These are phyloP conservation scores for Penicillium longicatenatum DNA, from an alignment of 495 filamentous ascomycete genomes.

Conservation along the genomic window DNA sequence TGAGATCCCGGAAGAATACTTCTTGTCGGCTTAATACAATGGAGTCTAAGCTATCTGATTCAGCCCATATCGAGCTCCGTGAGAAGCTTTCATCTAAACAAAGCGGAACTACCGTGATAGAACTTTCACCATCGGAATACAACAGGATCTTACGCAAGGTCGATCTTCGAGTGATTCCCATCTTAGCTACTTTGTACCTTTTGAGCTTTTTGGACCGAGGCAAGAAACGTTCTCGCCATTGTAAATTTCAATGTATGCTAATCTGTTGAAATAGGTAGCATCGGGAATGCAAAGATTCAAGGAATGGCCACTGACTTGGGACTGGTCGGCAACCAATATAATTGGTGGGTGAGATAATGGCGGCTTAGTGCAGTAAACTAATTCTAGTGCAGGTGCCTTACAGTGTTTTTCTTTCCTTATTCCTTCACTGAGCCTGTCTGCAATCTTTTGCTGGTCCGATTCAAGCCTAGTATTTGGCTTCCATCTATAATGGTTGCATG, in stretches of 20 bases:
- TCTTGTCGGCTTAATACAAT: not conserved
- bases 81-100: not conserved
- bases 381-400: conserved; percentile 30
- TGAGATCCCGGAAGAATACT: not conserved
- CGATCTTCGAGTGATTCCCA: conserved; percentile 17
- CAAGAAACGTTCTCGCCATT: not conserved
- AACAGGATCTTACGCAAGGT: conserved; percentile 12
- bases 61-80: not conserved
- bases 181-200: conserved; percentile 9
- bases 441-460: conserved; percentile 64
- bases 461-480: conserved; percentile 62
- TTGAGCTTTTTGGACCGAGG: conserved; percentile 18
- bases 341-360: conserved; percentile 2
- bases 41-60: not conserved
- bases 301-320: conserved; percentile 5
- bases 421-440: conserved; percentile 63
- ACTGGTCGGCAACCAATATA: conserved; percentile 15
- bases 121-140: not conserved
- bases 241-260: not conserved
- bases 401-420: conserved; percentile 66
- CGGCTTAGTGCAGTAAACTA: not conserved
- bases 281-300: conserved; percentile 19
- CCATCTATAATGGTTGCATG: conserved; percentile 53
- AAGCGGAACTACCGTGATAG: not conserved
- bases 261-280: conserved; percentile 3